Evolutionary conservation across 352 stramenopile genomes (phyloP).

Genomic region (Globisporangium viniferum): DNA sequence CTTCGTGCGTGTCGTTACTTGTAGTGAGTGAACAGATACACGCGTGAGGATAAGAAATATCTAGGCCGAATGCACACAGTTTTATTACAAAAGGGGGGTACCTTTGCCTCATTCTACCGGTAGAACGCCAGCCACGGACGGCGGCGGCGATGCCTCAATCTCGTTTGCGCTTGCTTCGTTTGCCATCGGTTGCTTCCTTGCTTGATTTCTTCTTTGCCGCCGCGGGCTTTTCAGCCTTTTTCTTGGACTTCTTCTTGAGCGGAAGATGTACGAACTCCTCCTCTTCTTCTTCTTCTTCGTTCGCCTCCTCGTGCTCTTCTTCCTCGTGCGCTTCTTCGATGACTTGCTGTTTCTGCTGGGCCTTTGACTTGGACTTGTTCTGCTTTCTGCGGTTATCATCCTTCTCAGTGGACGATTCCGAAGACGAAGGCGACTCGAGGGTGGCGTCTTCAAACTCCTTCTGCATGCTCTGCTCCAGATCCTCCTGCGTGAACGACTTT

Average conservation of each 20-base stretch:
- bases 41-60: background rate
- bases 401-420: constrained; percentile 17
- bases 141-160: background rate
- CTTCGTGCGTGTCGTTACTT: background rate
- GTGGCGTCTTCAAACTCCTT: constrained; percentile 43
- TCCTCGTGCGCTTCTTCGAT: background rate
- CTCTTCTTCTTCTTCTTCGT: constrained; percentile 15
- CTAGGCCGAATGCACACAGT: constrained; percentile 4
- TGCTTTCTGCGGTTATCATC: constrained; percentile 21
- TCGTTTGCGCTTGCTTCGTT: constrained; percentile 40
- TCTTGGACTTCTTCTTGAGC: constrained; percentile 49
- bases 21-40: background rate
- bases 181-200: background rate
- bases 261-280: constrained; percentile 34
- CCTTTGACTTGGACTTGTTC: constrained; percentile 16
- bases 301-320: background rate
- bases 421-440: constrained; percentile 16
- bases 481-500: constrained; percentile 41
- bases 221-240: constrained; percentile 18
- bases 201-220: constrained; percentile 4
- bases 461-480: constrained; percentile 64
- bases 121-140: background rate
- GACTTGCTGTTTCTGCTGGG: constrained; percentile 6
- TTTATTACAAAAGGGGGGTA: constrained; percentile 12
- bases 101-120: background rate